Percentiles rank a stretch among this genome's conserved stretches.
phyloP scores from a whole-genome alignment of 306 rosid genomes.

The Acmispon strigosus region DNA sequence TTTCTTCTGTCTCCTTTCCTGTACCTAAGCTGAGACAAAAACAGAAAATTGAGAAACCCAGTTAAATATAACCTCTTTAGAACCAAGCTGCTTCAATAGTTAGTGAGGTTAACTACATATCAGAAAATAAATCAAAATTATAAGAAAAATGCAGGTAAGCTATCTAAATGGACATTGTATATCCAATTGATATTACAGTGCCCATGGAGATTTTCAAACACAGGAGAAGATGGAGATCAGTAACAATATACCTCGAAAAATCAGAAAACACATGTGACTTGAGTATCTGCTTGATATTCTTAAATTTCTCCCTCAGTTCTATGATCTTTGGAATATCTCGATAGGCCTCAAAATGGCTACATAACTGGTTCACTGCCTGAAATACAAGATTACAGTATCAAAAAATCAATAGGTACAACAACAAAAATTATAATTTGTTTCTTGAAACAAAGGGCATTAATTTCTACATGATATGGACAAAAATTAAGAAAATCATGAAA shows the following conservation, averaged over 20 bases:
- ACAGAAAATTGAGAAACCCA: slow-evolving; percentile 32
- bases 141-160: neutral
- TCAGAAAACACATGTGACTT: slow-evolving; percentile 98
- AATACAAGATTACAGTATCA: slow-evolving; percentile 25
- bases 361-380: slow-evolving; percentile 98
- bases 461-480: neutral
- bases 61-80: slow-evolving; percentile 15
- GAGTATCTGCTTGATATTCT: slow-evolving; percentile 93
- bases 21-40: slow-evolving; percentile 92
- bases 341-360: slow-evolving; percentile 97
- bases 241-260: slow-evolving; percentile 68
- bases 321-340: slow-evolving; percentile 96
- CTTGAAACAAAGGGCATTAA: slow-evolving; percentile 2
- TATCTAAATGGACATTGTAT: neutral
- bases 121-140: neutral
- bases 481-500: slow-evolving; percentile 10
- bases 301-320: slow-evolving; percentile 96
- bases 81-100: neutral
- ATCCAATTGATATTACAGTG: neutral
- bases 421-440: slow-evolving; percentile 11
- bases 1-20: slow-evolving; percentile 96
- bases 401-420: neutral
- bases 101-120: slow-evolving; percentile 1
- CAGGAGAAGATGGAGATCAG: slow-evolving; percentile 8
- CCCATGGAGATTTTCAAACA: slow-evolving; percentile 15